A percentile compares a stretch with the other conserved stretches of the same genome.
These are phyloP conservation scores for Trifolium pratense DNA, from an alignment of 306 rosid genomes.

Conservation along the genomic window DNA sequence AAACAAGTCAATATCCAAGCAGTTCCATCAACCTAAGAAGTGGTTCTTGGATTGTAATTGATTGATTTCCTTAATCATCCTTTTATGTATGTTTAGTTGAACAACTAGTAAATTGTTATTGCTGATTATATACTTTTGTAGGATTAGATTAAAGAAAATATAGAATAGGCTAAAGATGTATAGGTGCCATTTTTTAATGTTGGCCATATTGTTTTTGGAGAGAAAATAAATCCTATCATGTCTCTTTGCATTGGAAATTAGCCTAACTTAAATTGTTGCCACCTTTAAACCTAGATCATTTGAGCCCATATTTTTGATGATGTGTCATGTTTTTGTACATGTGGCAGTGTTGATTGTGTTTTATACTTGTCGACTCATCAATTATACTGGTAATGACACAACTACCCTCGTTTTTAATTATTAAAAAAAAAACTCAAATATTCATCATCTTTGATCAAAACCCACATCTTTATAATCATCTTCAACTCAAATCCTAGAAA, in stretches of 20 bases:
- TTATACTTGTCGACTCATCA: too few species aligned
- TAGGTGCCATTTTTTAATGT: constrained; percentile 42
- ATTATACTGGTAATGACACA: too few species aligned
- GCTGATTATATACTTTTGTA: constrained; percentile 31
- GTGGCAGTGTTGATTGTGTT: too few species aligned
- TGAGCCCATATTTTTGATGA: too few species aligned
- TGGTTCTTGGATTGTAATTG: constrained; percentile 36
- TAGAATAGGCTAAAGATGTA: constrained; percentile 42
- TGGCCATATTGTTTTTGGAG: constrained; percentile 36
- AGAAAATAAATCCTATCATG: constrained; percentile 19
- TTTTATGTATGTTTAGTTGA: constrained; percentile 39
- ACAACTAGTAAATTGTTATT: constrained; percentile 16
- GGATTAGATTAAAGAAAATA: constrained; percentile 43
- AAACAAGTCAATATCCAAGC: constrained; percentile 27
- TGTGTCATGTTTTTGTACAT: too few species aligned
- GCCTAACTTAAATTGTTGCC: constrained; percentile 19
- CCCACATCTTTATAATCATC: too few species aligned
- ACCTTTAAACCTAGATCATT: too few species aligned
- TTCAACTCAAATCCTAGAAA: too few species aligned
- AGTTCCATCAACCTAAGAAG: constrained; percentile 39
- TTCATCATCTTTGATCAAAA: too few species aligned
- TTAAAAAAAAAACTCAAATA: too few species aligned
- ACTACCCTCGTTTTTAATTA: too few species aligned
- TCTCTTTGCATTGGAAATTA: constrained; percentile 18
- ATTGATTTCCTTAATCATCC: constrained; percentile 19